These are phyloP conservation scores for Hanseniaspora nectarophila DNA, from an alignment of 805 yeast species.

Conservation along the genomic window DNA sequence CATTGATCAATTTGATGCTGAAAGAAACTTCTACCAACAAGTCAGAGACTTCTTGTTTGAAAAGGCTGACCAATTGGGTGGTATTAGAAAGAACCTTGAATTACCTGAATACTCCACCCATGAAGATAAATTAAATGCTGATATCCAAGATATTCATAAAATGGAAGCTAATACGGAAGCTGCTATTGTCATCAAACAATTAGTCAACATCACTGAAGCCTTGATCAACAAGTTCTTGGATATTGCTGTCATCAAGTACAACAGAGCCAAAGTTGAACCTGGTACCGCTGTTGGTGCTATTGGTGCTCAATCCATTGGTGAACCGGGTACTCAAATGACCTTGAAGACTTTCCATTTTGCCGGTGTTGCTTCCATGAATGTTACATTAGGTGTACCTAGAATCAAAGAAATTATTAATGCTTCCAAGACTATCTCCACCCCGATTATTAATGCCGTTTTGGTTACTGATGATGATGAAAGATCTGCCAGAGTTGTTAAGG, in stretches of 20 bases:
- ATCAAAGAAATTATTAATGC: constrained; percentile 97
- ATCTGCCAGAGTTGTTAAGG: constrained; percentile 97
- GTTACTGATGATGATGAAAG: constrained; percentile 91
- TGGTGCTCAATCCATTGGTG: constrained; percentile 98
- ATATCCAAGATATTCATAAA: constrained; percentile 33
- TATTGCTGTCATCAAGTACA: constrained; percentile 70
- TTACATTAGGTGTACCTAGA: constrained; percentile 98
- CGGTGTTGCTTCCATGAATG: constrained; percentile 98
- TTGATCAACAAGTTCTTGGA: constrained; percentile 56
- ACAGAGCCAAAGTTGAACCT: constrained; percentile 87
- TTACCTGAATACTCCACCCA: constrained; percentile 25
- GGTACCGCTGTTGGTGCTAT: constrained; percentile 99
- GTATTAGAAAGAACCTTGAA: constrained; percentile 39
- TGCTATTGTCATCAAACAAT: constrained; percentile 46
- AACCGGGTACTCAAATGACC: constrained; percentile 99
- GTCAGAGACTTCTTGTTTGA: constrained; percentile 49
- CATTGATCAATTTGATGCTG: constrained; percentile 80
- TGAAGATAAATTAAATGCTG: neutral
- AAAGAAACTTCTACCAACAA: constrained; percentile 70
- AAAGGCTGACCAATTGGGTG: constrained; percentile 48
- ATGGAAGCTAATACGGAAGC: constrained; percentile 32
- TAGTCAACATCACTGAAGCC: constrained; percentile 51
- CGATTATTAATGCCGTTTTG: constrained; percentile 85
- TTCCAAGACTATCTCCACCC: constrained; percentile 86
- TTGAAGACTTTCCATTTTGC: constrained; percentile 95